A percentile compares a stretch with the other conserved stretches of the same genome.
Evolutionary conservation across 129 eudicot species (phyloP).

Genomic region (Arctium minus): DNA sequence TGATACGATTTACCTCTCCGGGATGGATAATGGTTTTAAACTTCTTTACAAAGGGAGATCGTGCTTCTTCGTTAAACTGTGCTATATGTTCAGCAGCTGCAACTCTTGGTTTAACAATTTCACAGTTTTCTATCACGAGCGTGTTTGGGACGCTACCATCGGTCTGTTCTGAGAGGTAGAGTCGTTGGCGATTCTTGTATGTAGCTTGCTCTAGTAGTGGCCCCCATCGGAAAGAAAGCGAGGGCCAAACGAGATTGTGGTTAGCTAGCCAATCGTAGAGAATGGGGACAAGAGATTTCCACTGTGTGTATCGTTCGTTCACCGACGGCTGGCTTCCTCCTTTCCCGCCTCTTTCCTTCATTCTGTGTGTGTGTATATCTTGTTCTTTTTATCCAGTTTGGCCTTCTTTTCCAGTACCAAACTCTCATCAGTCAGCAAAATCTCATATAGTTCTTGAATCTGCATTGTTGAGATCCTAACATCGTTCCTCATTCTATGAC

Average conservation of each 20-base stretch:
- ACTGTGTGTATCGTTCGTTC: constrained; percentile 71
- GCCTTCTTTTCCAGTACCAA: too few species aligned
- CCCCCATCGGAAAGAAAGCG: constrained; percentile 95
- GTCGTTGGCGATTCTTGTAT: constrained; percentile 91
- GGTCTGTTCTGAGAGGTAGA: constrained; percentile 97
- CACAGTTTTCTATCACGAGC: constrained; percentile 87
- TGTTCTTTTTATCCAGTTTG: too few species aligned
- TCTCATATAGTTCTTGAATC: too few species aligned
- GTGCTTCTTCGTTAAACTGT: constrained; percentile 95
- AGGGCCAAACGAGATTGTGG: constrained; percentile 94
- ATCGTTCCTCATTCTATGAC: too few species aligned
- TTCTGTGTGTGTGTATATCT: constrained; percentile 6
- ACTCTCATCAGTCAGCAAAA: too few species aligned
- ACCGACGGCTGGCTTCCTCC: constrained; percentile 41
- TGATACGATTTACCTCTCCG: constrained; percentile 98
- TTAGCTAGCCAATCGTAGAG: constrained; percentile 93
- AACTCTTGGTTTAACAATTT: constrained; percentile 90
- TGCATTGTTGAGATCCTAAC: too few species aligned
- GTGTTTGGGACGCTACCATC: constrained; percentile 98
- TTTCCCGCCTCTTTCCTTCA: constrained; percentile 41
- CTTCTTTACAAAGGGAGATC: constrained; percentile 93
- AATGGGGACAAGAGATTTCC: constrained; percentile 87
- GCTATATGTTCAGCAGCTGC: constrained; percentile 97
- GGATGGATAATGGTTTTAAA: constrained; percentile 93
- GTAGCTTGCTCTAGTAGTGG: constrained; percentile 83